Percentiles rank a stretch among this genome's conserved stretches.
Conservation (phyloP, 2,329 filamentous ascomycete species). For the Scytalidium lignicola region DNA sequence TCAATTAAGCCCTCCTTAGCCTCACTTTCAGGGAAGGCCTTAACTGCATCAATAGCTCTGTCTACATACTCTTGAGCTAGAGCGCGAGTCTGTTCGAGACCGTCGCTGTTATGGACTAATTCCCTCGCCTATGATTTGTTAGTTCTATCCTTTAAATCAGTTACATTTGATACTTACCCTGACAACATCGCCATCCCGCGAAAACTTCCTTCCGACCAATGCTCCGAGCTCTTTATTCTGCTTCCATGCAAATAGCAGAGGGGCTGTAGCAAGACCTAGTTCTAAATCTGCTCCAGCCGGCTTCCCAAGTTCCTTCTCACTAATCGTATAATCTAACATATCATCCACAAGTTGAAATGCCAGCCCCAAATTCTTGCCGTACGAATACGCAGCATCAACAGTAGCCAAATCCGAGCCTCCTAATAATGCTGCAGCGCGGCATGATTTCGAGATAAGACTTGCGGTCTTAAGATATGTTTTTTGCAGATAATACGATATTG, state of each 20-base stretch:
- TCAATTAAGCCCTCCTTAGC: constrained; percentile 87
- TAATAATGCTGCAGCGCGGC: constrained; percentile 81
- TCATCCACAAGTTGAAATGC: constrained; percentile 98
- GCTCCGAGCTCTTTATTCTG: constrained; percentile 76
- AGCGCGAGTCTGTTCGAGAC: constrained; percentile 85
- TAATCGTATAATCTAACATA: constrained; percentile 93
- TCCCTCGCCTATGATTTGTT: constrained; percentile 65
- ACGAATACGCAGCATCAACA: constrained; percentile 85
- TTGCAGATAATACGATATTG: constrained; percentile 88
- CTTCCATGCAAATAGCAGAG: constrained; percentile 93
- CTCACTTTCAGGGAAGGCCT: constrained; percentile 83
- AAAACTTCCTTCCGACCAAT: constrained; percentile 89
- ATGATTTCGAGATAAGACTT: constrained; percentile 92
- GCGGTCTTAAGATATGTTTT: constrained; percentile 99
- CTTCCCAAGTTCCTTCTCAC: constrained; percentile 81
- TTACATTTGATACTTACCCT: constrained; percentile 53
- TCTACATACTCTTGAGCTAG: constrained; percentile 88
- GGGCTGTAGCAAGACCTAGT: constrained; percentile 87
- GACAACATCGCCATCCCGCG: constrained; percentile 74
- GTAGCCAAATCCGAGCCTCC: constrained; percentile 72
- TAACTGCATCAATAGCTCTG: constrained; percentile 80
- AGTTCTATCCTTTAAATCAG: constrained; percentile 5
- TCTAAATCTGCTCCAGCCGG: constrained; percentile 92
- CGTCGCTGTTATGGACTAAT: constrained; percentile 76
- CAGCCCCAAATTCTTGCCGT: constrained; percentile 88